Conservation (phyloP, 306 rosid genomes). For the Cucumis melo region DNA sequence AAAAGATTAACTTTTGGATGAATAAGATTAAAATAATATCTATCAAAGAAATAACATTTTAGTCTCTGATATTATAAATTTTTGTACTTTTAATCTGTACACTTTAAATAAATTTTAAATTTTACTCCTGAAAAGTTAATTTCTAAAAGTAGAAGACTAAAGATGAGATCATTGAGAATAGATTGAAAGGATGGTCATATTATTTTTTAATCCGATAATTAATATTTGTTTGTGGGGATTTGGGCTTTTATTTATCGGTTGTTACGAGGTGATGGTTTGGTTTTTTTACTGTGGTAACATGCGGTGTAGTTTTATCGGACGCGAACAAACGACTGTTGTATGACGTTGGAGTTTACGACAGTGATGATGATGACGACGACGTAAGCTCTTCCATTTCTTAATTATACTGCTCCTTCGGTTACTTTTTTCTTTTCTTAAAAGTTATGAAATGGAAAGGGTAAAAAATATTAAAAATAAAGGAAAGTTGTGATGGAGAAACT, state of each 20-base stretch:
- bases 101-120: too few relatives aligned
- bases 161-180: too few relatives aligned
- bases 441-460: not conserved
- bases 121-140: too few relatives aligned
- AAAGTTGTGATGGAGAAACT: not conserved
- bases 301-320: slow-evolving; percentile 62
- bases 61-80: too few relatives aligned
- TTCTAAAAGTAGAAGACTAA: too few relatives aligned
- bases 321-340: slow-evolving; percentile 71
- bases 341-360: slow-evolving; percentile 81
- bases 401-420: not conserved
- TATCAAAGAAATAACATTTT: too few relatives aligned
- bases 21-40: too few relatives aligned
- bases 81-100: too few relatives aligned
- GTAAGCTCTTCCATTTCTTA: not conserved
- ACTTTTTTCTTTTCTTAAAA: not conserved
- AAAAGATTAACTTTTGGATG: too few relatives aligned
- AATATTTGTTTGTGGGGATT: not conserved
- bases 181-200: too few relatives aligned
- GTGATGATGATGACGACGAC: slow-evolving; percentile 40
- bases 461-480: too few relatives aligned
- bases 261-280: not conserved
- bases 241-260: not conserved
- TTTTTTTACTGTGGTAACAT: not conserved
- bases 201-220: too few relatives aligned